phyloP scores from a whole-genome alignment of 2,329 filamentous ascomycete species.

The Beauveria asiatica region DNA sequence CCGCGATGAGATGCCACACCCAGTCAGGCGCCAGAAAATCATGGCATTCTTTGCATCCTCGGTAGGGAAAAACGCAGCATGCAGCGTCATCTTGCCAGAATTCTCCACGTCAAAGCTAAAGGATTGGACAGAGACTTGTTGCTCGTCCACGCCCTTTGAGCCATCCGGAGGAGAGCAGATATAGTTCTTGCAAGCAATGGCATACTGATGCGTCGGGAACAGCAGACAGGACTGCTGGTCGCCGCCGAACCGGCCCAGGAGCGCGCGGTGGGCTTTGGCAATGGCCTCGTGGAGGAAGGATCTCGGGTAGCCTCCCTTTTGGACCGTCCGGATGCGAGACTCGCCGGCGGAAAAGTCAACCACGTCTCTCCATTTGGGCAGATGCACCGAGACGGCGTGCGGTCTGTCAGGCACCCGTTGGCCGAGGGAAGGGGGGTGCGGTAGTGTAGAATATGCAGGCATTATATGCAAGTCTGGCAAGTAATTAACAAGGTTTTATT shows the following conservation, averaged over 20 bases:
- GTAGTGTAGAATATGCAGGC: not conserved
- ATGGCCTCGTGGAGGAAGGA: slow-evolving; percentile 1
- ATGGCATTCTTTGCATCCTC: not conserved
- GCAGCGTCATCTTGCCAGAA: not conserved
- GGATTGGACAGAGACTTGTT: not conserved
- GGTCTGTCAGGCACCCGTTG: not conserved
- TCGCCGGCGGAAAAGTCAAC: not conserved
- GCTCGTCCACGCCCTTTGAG: not conserved
- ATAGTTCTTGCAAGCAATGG: not conserved
- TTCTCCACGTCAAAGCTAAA: not conserved
- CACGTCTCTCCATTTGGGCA: not conserved
- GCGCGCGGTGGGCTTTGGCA: not conserved
- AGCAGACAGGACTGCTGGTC: not conserved
- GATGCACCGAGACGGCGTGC: slow-evolving; percentile 2
- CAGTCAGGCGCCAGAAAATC: not conserved
- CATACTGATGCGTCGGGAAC: not conserved
- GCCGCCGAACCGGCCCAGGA: not conserved
- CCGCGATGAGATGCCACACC: not conserved
- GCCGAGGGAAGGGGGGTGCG: not conserved
- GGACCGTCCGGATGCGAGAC: not conserved
- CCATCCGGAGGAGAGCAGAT: not conserved
- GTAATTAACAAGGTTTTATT: not conserved
- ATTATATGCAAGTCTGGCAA: not conserved
- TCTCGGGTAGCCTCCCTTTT: not conserved
- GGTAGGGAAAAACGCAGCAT: not conserved